These are phyloP conservation scores for Mollisia scopiformis DNA, from an alignment of 2,329 filamentous ascomycete genomes.

Conservation along the genomic window DNA sequence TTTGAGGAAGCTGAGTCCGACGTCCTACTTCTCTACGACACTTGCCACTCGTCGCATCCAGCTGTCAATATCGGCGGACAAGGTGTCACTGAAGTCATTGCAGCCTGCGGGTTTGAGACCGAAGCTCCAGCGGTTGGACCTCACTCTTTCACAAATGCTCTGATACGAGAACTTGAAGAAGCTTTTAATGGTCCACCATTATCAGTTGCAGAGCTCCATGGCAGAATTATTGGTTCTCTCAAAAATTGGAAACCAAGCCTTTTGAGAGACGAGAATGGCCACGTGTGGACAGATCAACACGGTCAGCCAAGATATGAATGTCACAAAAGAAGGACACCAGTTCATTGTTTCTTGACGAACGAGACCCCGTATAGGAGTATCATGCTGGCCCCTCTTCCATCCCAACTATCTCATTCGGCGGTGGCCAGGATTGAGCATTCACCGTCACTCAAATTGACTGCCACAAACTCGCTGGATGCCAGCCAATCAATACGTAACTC, in stretches of 20 bases:
- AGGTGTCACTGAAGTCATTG: constrained; percentile 17
- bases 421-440: background rate
- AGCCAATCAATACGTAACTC: background rate
- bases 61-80: constrained; percentile 1
- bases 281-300: constrained; percentile 1
- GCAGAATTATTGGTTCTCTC: constrained; percentile 1
- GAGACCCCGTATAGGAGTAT: constrained; percentile 6
- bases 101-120: constrained; percentile 17
- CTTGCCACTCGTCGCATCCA: constrained; percentile 13
- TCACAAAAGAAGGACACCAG: constrained; percentile 9
- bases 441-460: too few relatives aligned
- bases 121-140: constrained; percentile 7
- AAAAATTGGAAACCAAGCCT: constrained; percentile 11
- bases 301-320: constrained; percentile 1
- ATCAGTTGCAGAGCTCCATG: constrained; percentile 12
- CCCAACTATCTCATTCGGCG: background rate
- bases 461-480: background rate
- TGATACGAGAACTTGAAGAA: constrained; percentile 8
- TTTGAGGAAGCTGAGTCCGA: constrained; percentile 18
- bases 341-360: constrained; percentile 9
- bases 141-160: constrained; percentile 14
- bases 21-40: constrained; percentile 13
- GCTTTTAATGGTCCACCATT: background rate
- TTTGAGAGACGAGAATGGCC: constrained; percentile 5
- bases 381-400: constrained; percentile 2